Base-by-base conservation (phyloP, 441 rosid genomes). In the Monsonia emarginata region DNA sequence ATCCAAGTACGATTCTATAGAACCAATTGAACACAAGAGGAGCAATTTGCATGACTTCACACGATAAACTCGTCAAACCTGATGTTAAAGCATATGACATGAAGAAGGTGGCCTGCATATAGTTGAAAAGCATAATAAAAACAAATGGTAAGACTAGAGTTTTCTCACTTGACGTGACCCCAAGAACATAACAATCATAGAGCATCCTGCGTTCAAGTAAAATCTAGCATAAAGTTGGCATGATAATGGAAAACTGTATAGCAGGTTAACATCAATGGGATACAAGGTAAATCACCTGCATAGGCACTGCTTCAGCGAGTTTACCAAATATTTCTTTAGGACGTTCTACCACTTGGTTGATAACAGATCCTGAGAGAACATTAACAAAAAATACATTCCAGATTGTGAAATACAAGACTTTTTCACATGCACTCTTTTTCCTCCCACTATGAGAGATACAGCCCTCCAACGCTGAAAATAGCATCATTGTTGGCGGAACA, bases 381-480 rank as follows among this genome's bases (percentile, higher is more conserved):
- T 90, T 93, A 67, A 87, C 80, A 36, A 90, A 88, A 82, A 93
- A 93, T 61, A 93, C 93, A 72, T 93, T 90, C 98, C 93, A 93
- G 70, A 93, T 86, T 31, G 84, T 88, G 87, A 93, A 93, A 82
- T 78, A 83, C 73, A 87, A 72, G 48, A 90, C 81, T 76, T 89
- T 90, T 74, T 82, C 68, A 74, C 93, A 82, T 69, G 98, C 95
- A 71, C 97, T 94, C 77, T 54, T 86, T 79, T 94, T 94, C 80
- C 98, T 84, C 69, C 74, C 75, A 69, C 97, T 81, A 59, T 88
- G 88, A 28, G 96, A 85, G 50, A 84, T 72, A 67, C 82, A 81
- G 58, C 97, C 97, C 78, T 90, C 98, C 58, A 85, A 64, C 71
- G 83, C 76, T 61, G 98, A 86, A 71, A 93, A 85, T 50, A 85